Evolutionary conservation across 2,329 filamentous ascomycete species (phyloP).

Genomic region (Beauveria medogensis): DNA sequence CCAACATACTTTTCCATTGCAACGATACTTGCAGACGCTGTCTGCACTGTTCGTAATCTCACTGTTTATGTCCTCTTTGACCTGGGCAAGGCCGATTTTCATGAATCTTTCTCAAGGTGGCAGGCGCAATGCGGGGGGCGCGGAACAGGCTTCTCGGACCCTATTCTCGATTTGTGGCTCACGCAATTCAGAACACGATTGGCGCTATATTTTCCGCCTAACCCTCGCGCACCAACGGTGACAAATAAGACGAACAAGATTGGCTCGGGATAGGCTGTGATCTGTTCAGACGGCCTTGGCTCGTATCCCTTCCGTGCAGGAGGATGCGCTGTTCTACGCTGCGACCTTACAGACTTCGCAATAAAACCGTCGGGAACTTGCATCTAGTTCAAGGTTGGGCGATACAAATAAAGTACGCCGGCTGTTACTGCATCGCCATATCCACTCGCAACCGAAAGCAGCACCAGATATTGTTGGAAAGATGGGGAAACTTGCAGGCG

Average conservation of each 20-base stretch:
- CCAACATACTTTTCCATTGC: not conserved
- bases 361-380: not conserved
- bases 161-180: not conserved
- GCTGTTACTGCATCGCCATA: not conserved
- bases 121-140: not conserved
- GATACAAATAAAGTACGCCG: not conserved
- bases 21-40: not conserved
- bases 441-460: not conserved
- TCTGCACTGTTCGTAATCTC: constrained; percentile 1
- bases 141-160: not conserved
- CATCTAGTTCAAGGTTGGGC: not conserved
- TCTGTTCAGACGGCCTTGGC: not conserved
- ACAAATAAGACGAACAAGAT: not conserved
- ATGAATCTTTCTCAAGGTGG: not conserved
- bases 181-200: not conserved
- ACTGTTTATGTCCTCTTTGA: not conserved
- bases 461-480: not conserved
- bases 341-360: not conserved
- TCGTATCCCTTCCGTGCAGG: not conserved
- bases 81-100: not conserved
- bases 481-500: not conserved
- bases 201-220: not conserved
- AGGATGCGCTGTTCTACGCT: not conserved
- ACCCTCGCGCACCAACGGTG: too few relatives aligned
- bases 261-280: not conserved